Base-by-base conservation (phyloP, 164 flowering plant species). In the Akebia trifoliata region DNA sequence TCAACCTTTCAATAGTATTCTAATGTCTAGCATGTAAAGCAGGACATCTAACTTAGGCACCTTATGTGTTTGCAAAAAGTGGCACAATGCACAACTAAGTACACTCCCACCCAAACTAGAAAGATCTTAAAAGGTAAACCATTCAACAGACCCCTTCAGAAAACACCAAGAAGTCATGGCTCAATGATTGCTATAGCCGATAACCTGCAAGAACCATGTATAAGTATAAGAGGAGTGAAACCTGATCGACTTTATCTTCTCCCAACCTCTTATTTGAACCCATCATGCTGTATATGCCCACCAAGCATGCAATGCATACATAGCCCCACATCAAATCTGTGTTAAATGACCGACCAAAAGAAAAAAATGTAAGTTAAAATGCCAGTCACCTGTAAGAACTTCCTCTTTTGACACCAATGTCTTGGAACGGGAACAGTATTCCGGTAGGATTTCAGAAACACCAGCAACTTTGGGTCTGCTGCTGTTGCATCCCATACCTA, bases 401-500 rank as follows among this genome's bases (percentile, higher is more conserved):
- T 94, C 57, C 99, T 77, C 50, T 94, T 94, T 71, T 94, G 99
- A 65, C 84, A 81, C 99, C 99, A 94, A 68, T 94, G 99, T 61
- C 99, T 81, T 48, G 97, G 99, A 28, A 94, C 99, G 60, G 97
- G 97, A 56, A 94, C 99, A 62, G 95, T 83, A 57, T 94, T 90
- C 10, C 97, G 73, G 57, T 90, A 90, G n/a, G 99, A 82, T 56
- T 94, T 94, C 61, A 94, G 66, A 76, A 40, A 94, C 17, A 94
- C 99, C 71, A 94, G 78, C 72, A 94, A 74, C 78, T 86, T 94
- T 0, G 99, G 99, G 61, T 94, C 99, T 24, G 95, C 68, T 17
- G 99, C 74, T 38, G 97, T 94, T 8, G 97, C 99, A 79, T 94
- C 99, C 99, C 99, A 94, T 11, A 94, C 90, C 99, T 94, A 56